Evolutionary conservation across 371 early-diverging fungal genomes (phyloP).

Genomic region (Umbelopsis sp.): DNA sequence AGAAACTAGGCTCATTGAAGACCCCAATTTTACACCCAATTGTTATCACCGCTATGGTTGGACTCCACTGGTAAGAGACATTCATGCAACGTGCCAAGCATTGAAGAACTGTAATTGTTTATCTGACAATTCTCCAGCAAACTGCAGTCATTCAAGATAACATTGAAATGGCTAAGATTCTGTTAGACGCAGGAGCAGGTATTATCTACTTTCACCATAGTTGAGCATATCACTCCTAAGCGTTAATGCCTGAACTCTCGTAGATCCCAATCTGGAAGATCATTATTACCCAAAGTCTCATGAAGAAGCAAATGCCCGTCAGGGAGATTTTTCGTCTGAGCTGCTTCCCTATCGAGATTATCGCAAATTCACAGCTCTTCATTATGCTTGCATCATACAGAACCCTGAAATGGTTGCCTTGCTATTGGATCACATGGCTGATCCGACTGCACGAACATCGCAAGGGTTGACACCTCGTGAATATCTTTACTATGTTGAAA

Average conservation of each 20-base stretch:
- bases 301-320: slow-evolving; percentile 47
- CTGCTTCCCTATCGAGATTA: slow-evolving; percentile 52
- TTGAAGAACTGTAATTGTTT: neutral
- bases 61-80: slow-evolving; percentile 50
- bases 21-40: slow-evolving; percentile 49
- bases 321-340: slow-evolving; percentile 51
- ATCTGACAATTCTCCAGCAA: slow-evolving; percentile 33
- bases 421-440: slow-evolving; percentile 65
- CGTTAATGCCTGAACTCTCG: neutral
- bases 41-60: slow-evolving; percentile 52
- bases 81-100: neutral
- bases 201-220: neutral
- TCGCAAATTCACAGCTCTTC: slow-evolving; percentile 62
- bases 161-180: slow-evolving; percentile 43
- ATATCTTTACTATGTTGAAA: slow-evolving; percentile 51
- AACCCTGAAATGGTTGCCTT: slow-evolving; percentile 56
- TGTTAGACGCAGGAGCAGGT: slow-evolving; percentile 54
- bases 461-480: slow-evolving; percentile 51
- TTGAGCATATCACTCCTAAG: neutral
- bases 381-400: slow-evolving; percentile 68
- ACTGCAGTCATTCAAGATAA: slow-evolving; percentile 57
- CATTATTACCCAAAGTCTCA: slow-evolving; percentile 53
- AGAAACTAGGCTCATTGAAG: slow-evolving; percentile 41
- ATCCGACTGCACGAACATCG: slow-evolving; percentile 50
- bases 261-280: slow-evolving; percentile 52